Conservation (phyloP, 2,329 filamentous ascomycete species). For the Pseudogymnoascus sp. region DNA sequence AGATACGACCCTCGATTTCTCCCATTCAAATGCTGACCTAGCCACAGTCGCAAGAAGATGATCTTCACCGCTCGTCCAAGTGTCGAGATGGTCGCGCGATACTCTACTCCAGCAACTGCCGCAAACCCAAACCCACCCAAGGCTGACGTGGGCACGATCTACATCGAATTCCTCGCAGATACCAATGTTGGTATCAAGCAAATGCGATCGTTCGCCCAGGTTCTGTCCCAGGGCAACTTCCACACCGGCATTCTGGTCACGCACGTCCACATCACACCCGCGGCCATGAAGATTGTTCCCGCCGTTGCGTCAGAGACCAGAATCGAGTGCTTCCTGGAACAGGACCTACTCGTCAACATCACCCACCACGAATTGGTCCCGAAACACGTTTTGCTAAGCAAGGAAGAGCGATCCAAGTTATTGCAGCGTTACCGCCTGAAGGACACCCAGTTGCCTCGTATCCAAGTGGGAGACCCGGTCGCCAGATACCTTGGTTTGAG, state of each 20-base stretch:
- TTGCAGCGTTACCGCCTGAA: slow-evolving; percentile 89
- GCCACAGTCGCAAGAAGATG: slow-evolving; percentile 68
- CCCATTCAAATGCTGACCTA: slow-evolving; percentile 17
- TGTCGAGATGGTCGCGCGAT: slow-evolving; percentile 76
- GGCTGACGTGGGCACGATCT: slow-evolving; percentile 78
- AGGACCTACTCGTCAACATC: slow-evolving; percentile 95
- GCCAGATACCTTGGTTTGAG: slow-evolving; percentile 85
- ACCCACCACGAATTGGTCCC: slow-evolving; percentile 96
- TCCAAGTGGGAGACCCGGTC: slow-evolving; percentile 86
- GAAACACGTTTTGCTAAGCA: slow-evolving; percentile 82
- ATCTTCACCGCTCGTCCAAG: slow-evolving; percentile 83
- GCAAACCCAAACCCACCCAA: slow-evolving; percentile 61
- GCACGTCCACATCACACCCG: slow-evolving; percentile 71
- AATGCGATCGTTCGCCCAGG: slow-evolving; percentile 81
- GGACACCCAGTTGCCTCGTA: slow-evolving; percentile 92
- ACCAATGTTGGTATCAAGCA: slow-evolving; percentile 81
- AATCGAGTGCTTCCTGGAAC: slow-evolving; percentile 93
- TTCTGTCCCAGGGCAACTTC: slow-evolving; percentile 73
- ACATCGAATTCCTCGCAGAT: slow-evolving; percentile 85
- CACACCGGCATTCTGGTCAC: slow-evolving; percentile 89
- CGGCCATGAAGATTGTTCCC: slow-evolving; percentile 80
- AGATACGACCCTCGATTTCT: neutral
- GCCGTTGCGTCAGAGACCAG: slow-evolving; percentile 69
- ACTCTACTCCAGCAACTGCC: slow-evolving; percentile 65
- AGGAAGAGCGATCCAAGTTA: slow-evolving; percentile 80